Evolutionary conservation across 2,329 filamentous ascomycete species (phyloP).

Genomic region (Decorospora gaudefroyi): DNA sequence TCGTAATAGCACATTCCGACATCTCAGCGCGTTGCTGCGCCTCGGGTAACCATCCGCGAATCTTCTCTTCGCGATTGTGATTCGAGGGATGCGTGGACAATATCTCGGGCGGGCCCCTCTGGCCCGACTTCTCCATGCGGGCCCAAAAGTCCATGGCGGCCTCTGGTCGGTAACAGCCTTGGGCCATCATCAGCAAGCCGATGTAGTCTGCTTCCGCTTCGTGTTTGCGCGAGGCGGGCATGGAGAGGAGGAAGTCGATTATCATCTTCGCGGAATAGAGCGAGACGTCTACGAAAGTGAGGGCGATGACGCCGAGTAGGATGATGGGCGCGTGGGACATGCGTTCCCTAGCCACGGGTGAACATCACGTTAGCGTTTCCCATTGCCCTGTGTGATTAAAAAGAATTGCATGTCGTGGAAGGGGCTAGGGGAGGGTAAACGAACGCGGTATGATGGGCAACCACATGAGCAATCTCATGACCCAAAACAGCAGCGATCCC

Average conservation of each 20-base stretch:
- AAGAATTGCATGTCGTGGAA: not conserved
- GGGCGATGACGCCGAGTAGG: constrained; percentile 43
- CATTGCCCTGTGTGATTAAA: too few relatives aligned
- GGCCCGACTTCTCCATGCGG: constrained; percentile 62
- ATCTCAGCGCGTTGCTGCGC: constrained; percentile 47
- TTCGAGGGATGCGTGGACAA: constrained; percentile 77
- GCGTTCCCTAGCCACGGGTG: constrained; percentile 59
- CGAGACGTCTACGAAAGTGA: constrained; percentile 50
- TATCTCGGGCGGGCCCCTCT: constrained; percentile 66
- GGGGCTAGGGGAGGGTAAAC: constrained; percentile 3
- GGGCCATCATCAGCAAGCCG: constrained; percentile 79
- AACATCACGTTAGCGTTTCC: too few relatives aligned
- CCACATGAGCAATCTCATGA: constrained; percentile 79
- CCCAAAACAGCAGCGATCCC: constrained; percentile 75
- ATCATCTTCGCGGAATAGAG: constrained; percentile 50
- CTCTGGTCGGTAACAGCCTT: constrained; percentile 74
- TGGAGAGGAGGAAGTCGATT: constrained; percentile 66
- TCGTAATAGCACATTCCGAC: constrained; percentile 35
- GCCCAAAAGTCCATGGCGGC: constrained; percentile 66
- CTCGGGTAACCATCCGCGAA: constrained; percentile 60
- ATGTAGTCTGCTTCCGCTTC: constrained; percentile 81
- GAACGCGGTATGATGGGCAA: constrained; percentile 44
- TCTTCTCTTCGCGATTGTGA: constrained; percentile 66
- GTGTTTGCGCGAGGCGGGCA: constrained; percentile 71
- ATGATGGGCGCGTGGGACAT: constrained; percentile 55